These are phyloP conservation scores for Asterionellopsis glacialis DNA, from an alignment of 108 stramenopile genomes.

Conservation along the genomic window DNA sequence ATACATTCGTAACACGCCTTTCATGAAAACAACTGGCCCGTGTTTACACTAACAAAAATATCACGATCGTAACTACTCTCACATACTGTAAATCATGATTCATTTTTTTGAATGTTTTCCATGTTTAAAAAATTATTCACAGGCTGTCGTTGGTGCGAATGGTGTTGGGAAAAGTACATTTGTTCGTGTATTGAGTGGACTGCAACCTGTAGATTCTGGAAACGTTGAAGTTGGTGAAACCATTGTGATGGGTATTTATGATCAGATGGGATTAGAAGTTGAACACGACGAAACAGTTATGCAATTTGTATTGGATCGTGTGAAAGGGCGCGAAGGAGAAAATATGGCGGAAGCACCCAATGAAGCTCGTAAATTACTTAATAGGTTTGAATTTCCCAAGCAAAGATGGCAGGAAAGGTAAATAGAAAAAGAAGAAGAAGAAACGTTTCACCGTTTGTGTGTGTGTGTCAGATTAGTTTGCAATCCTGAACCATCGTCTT, in stretches of 20 bases:
- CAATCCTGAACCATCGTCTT: background rate
- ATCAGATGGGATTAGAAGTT: slow-evolving; percentile 70
- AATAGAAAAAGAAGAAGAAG: background rate
- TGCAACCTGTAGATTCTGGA: slow-evolving; percentile 49
- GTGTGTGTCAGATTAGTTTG: background rate
- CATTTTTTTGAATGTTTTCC: too few species aligned
- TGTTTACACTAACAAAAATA: background rate
- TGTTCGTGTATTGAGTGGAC: slow-evolving; percentile 55
- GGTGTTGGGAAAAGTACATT: slow-evolving; percentile 56
- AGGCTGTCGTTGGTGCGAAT: slow-evolving; percentile 1
- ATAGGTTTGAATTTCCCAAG: slow-evolving; percentile 66
- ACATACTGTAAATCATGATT: too few species aligned
- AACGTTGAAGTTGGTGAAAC: slow-evolving; percentile 71
- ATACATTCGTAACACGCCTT: too few species aligned
- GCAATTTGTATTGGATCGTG: slow-evolving; percentile 69
- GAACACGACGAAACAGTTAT: slow-evolving; percentile 50
- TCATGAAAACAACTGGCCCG: too few species aligned
- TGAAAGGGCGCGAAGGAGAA: slow-evolving; percentile 34
- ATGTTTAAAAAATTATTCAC: background rate
- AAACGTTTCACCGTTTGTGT: too few species aligned
- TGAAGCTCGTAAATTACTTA: slow-evolving; percentile 73
- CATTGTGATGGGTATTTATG: slow-evolving; percentile 76
- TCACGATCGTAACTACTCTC: background rate
- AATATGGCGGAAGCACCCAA: slow-evolving; percentile 26
- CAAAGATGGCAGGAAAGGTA: slow-evolving; percentile 65